These are phyloP conservation scores for Rhodotorula sp. DNA, from an alignment of 1,284 basidiomycete genomes.

Conservation along the genomic window DNA sequence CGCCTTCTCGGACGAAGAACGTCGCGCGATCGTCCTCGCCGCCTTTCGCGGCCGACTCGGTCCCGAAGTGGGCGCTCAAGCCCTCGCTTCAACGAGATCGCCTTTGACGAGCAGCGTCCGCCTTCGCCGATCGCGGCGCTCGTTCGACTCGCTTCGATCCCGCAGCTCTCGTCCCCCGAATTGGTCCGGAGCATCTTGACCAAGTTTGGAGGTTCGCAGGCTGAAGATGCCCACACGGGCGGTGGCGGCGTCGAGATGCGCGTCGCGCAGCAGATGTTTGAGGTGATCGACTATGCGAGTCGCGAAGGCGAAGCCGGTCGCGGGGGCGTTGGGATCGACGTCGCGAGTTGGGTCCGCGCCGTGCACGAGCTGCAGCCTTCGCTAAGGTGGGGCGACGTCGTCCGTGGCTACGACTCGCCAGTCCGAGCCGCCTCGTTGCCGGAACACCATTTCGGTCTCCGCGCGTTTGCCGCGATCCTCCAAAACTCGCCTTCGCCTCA, in stretches of 20 bases:
- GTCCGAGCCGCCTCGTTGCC: constrained; percentile 65
- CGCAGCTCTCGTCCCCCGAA: constrained; percentile 52
- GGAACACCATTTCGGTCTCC: constrained; percentile 62
- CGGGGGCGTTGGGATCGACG: constrained; percentile 13
- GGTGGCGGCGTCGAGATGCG: constrained; percentile 14
- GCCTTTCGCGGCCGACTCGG: constrained; percentile 46
- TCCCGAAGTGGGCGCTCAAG: constrained; percentile 44
- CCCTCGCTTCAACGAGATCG: constrained; percentile 45
- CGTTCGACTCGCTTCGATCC: constrained; percentile 38
- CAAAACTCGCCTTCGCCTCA: constrained; percentile 56
- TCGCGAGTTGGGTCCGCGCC: constrained; percentile 23
- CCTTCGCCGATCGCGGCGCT: constrained; percentile 28
- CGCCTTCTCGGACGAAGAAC: constrained; percentile 42
- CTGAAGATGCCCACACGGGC: not conserved
- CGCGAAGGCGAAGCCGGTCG: constrained; percentile 26
- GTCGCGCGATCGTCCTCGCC: constrained; percentile 43
- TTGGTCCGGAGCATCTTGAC: constrained; percentile 64
- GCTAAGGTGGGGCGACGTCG: constrained; percentile 66
- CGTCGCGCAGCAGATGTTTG: constrained; percentile 33
- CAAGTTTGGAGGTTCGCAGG: constrained; percentile 61
- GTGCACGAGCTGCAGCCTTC: constrained; percentile 37
- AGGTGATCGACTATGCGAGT: constrained; percentile 34
- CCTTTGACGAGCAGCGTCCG: constrained; percentile 11
- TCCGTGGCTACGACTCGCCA: constrained; percentile 71
- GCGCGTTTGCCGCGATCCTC: constrained; percentile 73